Evolutionary conservation across 768 basidiomycete genomes (phyloP).

Genomic region (Calvatia gigantea): DNA sequence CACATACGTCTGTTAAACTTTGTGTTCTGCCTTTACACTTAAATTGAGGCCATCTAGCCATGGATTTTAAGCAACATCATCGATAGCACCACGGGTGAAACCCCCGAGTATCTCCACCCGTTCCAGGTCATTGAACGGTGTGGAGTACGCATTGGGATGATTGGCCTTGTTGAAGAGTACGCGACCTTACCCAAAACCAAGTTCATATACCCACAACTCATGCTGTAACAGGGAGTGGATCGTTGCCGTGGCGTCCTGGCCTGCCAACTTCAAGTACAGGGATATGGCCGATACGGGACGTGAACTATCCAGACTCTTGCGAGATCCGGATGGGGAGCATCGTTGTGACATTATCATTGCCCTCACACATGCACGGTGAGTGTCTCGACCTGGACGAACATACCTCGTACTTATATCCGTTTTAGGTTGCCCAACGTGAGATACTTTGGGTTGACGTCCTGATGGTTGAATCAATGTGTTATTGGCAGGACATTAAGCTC

Average conservation of each 20-base stretch:
- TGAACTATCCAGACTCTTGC: slow-evolving; percentile 69
- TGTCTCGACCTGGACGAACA: background rate
- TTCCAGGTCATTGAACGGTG: slow-evolving; percentile 66
- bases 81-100: slow-evolving; percentile 56
- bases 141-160: slow-evolving; percentile 71
- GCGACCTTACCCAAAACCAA: background rate
- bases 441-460: background rate
- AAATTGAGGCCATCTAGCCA: slow-evolving; percentile 43
- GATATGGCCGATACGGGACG: slow-evolving; percentile 72
- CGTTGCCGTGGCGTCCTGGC: slow-evolving; percentile 83
- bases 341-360: slow-evolving; percentile 83
- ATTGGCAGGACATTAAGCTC: slow-evolving; percentile 59
- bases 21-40: background rate
- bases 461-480: background rate
- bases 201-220: background rate
- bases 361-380: slow-evolving; percentile 76
- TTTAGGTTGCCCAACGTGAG: slow-evolving; percentile 47
- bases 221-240: slow-evolving; percentile 74
- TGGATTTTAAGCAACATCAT: slow-evolving; percentile 91
- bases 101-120: slow-evolving; percentile 59
- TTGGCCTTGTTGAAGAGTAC: slow-evolving; percentile 87
- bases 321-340: slow-evolving; percentile 66
- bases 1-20: slow-evolving; percentile 56
- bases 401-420: slow-evolving; percentile 3
- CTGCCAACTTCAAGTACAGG: slow-evolving; percentile 68